Percentiles rank a stretch among this genome's conserved stretches.
Evolutionary conservation across 257 asterid genomes (phyloP).

Genomic region (Henckelia pumila): DNA sequence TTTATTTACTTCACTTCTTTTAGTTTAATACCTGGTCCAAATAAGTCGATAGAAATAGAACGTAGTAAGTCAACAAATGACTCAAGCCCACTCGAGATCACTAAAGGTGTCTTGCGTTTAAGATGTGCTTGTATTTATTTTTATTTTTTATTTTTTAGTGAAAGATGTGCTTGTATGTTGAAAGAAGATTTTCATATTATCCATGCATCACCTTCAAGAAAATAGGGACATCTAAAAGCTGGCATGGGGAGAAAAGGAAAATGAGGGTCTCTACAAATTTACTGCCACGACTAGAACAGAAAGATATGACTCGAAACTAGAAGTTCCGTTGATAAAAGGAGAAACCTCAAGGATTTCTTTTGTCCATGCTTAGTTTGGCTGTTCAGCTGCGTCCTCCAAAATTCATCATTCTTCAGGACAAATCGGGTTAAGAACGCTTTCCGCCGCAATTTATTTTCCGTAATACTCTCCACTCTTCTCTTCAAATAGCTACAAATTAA

Average conservation of each 20-base stretch:
- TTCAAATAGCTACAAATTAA: conserved; percentile 33
- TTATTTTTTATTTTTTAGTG: too few relatives aligned
- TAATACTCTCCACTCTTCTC: conserved; percentile 23
- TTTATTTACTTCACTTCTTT: too few relatives aligned
- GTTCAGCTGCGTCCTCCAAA: conserved; percentile 22
- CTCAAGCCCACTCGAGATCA: not conserved
- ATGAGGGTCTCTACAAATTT: not conserved
- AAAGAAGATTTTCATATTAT: not conserved
- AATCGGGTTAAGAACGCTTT: conserved; percentile 13
- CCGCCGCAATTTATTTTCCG: conserved; percentile 28
- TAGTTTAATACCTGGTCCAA: too few relatives aligned
- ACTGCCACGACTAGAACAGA: not conserved
- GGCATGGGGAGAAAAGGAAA: not conserved
- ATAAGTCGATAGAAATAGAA: too few relatives aligned
- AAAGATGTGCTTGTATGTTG: not conserved
- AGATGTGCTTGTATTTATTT: not conserved
- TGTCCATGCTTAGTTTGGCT: conserved; percentile 27
- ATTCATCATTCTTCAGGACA: conserved; percentile 16
- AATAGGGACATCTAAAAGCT: not conserved
- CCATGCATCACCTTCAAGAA: not conserved
- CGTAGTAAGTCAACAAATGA: not conserved
- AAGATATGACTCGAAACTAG: not conserved
- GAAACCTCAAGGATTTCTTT: conserved; percentile 21
- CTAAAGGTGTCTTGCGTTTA: not conserved
- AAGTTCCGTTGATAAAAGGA: not conserved